These are phyloP conservation scores for Tubosaeta sp. DNA, from an alignment of 768 basidiomycete species.

Conservation along the genomic window DNA sequence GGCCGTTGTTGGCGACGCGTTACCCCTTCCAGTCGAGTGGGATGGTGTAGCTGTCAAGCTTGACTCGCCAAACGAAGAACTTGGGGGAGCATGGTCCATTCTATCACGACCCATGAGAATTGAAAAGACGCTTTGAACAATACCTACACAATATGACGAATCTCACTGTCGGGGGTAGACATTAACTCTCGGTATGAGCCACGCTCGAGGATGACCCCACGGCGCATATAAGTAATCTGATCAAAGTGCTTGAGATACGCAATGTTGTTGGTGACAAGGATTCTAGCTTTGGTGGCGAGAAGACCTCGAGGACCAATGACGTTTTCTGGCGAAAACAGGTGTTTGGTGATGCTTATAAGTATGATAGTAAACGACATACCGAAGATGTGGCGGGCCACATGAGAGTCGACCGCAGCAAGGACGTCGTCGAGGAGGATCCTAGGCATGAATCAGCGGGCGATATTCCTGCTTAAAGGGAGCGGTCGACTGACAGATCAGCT, in stretches of 20 bases:
- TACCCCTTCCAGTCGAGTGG: no score
- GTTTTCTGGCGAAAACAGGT: no score
- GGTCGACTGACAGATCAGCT: constrained; percentile 81
- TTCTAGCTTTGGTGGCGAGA: constrained; percentile 75
- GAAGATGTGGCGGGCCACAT: constrained; percentile 83
- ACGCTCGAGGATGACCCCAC: constrained; percentile 76
- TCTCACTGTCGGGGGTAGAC: constrained; percentile 55
- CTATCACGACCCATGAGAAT: constrained; percentile 34
- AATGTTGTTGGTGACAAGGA: constrained; percentile 84
- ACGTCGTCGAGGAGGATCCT: constrained; percentile 87
- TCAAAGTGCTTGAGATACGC: constrained; percentile 78
- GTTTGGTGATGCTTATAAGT: no score
- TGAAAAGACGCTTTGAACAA: neutral
- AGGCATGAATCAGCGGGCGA: neutral
- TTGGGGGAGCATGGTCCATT: constrained; percentile 31
- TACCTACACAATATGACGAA: constrained; percentile 73
- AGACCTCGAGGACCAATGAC: constrained; percentile 85
- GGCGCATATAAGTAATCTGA: constrained; percentile 69
- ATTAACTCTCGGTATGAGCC: constrained; percentile 63
- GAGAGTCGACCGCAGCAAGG: constrained; percentile 80
- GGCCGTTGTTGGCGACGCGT: no score
- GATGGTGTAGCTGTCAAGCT: no score
- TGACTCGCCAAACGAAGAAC: no score
- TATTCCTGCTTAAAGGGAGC: no score
- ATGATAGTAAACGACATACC: no score